Evolutionary conservation across 2,329 filamentous ascomycete species (phyloP).

Genomic region (Knufia fluminis): DNA sequence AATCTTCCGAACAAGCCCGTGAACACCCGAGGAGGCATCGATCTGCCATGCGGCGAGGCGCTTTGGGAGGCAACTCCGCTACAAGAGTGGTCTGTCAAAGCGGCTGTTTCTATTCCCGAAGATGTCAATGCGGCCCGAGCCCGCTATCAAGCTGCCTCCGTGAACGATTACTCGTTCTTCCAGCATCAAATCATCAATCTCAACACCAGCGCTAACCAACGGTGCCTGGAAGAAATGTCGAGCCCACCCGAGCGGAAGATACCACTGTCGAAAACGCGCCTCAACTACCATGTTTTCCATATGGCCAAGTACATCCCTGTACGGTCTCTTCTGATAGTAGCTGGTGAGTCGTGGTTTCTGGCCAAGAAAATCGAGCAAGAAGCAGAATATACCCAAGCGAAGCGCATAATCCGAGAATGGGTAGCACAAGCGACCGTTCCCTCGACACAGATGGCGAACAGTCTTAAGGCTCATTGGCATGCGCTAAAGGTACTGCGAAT

Average conservation of each 20-base stretch:
- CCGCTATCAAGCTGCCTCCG: neutral
- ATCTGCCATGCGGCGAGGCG: conserved; percentile 27
- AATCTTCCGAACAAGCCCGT: neutral
- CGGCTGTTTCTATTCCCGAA: conserved; percentile 8
- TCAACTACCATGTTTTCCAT: conserved; percentile 27
- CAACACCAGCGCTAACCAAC: neutral
- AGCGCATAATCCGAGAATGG: conserved; percentile 26
- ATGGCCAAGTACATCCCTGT: conserved; percentile 27
- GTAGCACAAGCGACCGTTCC: conserved; percentile 13
- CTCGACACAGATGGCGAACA: conserved; percentile 18
- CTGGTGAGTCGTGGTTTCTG: conserved; percentile 30
- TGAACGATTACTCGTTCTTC: conserved; percentile 4
- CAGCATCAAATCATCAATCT: conserved; percentile 8
- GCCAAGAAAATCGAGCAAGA: conserved; percentile 28
- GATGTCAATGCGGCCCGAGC: neutral
- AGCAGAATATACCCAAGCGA: conserved; percentile 26
- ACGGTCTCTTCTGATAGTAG: conserved; percentile 27
- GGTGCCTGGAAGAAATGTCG: conserved; percentile 4
- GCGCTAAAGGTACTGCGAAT: conserved; percentile 22
- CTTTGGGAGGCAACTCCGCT: conserved; percentile 27
- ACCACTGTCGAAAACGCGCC: conserved; percentile 10
- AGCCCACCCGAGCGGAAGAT: neutral
- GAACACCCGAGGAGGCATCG: conserved; percentile 16
- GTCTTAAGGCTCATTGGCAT: conserved; percentile 28
- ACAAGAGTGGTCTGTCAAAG: conserved; percentile 24